Evolutionary conservation across 208 protist genomes (phyloP), one percentile per base, ranked within the genome.

Genomic region (Trichomonas vaginalis): DNA sequence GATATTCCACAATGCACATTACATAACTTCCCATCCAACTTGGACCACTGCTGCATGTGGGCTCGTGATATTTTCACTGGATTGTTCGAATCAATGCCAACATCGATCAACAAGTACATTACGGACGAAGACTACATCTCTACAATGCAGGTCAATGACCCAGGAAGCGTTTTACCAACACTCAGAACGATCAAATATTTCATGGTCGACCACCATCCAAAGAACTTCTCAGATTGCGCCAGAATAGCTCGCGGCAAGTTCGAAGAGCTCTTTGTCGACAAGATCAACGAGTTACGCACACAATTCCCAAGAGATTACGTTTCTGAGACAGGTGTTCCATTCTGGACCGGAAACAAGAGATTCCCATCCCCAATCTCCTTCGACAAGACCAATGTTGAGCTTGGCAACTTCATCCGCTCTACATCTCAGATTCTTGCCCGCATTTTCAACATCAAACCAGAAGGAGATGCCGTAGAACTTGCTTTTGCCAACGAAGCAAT

Each of bases 1-100:
- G 97, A 97, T 14, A 99, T 99, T 96, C 99, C 99, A 45, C 97
- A 99, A n/a, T 99, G 99, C 97, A 99, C 99, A 23, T 97, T 99
- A 40, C 99, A 99, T 97, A 99, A 99, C 97, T 99, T 99, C 97
- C 99, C 99, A 32, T 99, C 99, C 97, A 97, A 97, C 40, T 14
- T 70, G 17, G 45, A 79, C 17, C 88, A 95, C 47, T 95, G 88
- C 46, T 79, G 45, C 46, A 70, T 79, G 49, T 95, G 88, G 88
- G 45, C 35, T 21, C 23, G 88, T 14, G 45, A 51, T 95, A 2
- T 70, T n/a, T 95, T 95, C 39, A 62, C 39, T 61, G 88, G 88
- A 15, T 6, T 79, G 1, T 95, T 95, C 47, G 88, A 95, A 70
- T 35, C 42, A 45, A 14, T 32, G 21, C 15, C 46, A 70, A n/a